These are phyloP conservation scores for Musa itinerans DNA, from an alignment of 176 grass and related monocot genomes.

Conservation along the genomic window DNA sequence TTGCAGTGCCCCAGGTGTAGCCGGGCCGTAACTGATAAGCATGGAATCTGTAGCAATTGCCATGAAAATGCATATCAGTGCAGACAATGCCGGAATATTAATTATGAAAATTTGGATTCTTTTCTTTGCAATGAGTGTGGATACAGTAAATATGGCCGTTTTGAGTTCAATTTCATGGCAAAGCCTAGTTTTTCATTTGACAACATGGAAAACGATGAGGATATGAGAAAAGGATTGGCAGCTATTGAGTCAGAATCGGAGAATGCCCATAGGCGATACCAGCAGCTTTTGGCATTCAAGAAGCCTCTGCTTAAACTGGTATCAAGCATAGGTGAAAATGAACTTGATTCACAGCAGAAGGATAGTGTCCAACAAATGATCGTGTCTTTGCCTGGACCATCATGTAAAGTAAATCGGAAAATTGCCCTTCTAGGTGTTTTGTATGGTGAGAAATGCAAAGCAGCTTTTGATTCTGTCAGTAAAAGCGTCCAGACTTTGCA, in stretches of 20 bases:
- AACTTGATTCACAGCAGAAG: constrained; percentile 91
- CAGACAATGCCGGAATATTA: constrained; percentile 93
- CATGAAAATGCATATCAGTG: constrained; percentile 99
- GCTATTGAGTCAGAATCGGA: constrained; percentile 96
- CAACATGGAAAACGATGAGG: constrained; percentile 97
- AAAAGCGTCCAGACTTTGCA: constrained; percentile 96
- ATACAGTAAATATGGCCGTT: constrained; percentile 99
- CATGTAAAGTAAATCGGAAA: constrained; percentile 93
- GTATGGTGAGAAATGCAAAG: constrained; percentile 99
- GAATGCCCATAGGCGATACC: constrained; percentile 96
- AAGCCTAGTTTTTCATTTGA: constrained; percentile 97
- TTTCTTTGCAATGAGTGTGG: constrained; percentile 99
- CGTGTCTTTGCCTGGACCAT: constrained; percentile 94
- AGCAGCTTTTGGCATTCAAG: constrained; percentile 95
- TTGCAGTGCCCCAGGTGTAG: constrained; percentile 94
- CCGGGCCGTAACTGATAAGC: constrained; percentile 89
- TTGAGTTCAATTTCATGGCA: constrained; percentile 99
- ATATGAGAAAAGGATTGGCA: constrained; percentile 92
- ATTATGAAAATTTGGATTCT: constrained; percentile 96
- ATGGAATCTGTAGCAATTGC: constrained; percentile 95
- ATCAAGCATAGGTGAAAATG: constrained; percentile 92
- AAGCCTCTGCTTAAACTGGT: constrained; percentile 95
- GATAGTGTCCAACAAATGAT: constrained; percentile 99
- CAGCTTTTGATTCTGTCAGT: constrained; percentile 96
- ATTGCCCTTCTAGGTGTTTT: constrained; percentile 92